phyloP scores from a whole-genome alignment of 2,329 filamentous ascomycete species.

The Orbilia blumenaviensis region DNA sequence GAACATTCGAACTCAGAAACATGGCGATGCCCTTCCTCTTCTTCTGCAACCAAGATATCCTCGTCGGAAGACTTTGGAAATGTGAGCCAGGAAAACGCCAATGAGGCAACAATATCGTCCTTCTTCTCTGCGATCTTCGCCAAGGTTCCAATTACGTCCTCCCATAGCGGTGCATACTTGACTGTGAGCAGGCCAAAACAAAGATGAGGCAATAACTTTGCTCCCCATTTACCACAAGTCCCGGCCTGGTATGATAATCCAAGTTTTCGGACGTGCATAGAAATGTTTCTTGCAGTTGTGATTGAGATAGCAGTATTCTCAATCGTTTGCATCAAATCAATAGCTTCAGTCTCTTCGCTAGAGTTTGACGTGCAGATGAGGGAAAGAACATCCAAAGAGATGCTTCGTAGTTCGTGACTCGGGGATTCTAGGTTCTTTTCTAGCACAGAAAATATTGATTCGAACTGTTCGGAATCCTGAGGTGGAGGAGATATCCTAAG shows the following conservation, averaged over 20 bases:
- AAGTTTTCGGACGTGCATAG: slow-evolving; percentile 86
- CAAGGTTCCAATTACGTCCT: slow-evolving; percentile 79
- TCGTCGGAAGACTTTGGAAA: slow-evolving; percentile 48
- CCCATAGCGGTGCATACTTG: slow-evolving; percentile 84
- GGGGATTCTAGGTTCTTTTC: slow-evolving; percentile 75
- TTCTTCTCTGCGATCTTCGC: slow-evolving; percentile 77
- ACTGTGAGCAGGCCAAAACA: slow-evolving; percentile 75
- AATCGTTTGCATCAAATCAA: slow-evolving; percentile 76
- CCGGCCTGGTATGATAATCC: slow-evolving; percentile 65
- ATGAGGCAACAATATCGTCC: slow-evolving; percentile 75
- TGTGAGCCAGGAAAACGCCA: slow-evolving; percentile 80
- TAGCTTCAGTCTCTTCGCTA: slow-evolving; percentile 65
- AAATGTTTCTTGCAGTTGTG: slow-evolving; percentile 77
- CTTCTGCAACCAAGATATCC: slow-evolving; percentile 55
- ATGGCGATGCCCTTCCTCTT: slow-evolving; percentile 61
- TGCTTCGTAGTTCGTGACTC: slow-evolving; percentile 74
- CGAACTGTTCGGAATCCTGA: slow-evolving; percentile 17
- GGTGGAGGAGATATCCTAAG: slow-evolving; percentile 5
- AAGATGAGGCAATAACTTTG: slow-evolving; percentile 31
- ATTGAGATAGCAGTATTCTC: slow-evolving; percentile 82
- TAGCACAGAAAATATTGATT: slow-evolving; percentile 23
- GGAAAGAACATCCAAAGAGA: slow-evolving; percentile 72
- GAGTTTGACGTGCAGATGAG: slow-evolving; percentile 67
- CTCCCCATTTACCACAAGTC: slow-evolving; percentile 25
- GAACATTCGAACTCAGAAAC: slow-evolving; percentile 85